phyloP scores from a whole-genome alignment of 2,329 filamentous ascomycete species.

The Penicillium sp. region DNA sequence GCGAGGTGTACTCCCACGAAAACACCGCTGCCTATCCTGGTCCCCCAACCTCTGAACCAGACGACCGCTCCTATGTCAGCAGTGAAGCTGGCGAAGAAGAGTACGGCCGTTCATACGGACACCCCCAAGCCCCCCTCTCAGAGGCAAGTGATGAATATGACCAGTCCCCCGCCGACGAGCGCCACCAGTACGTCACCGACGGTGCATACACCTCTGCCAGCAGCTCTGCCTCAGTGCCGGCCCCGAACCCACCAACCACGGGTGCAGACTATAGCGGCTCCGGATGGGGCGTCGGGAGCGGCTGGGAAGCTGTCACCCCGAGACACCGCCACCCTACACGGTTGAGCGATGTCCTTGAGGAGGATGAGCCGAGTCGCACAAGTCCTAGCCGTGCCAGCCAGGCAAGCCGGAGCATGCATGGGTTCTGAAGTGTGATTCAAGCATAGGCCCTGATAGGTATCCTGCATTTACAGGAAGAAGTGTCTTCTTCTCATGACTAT shows the following conservation, averaged over 20 bases:
- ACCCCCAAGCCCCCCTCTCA: conserved; percentile 49
- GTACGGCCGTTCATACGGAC: conserved; percentile 64
- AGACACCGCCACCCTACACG: conserved; percentile 82
- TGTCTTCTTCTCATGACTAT: neutral
- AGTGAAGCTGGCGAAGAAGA: conserved; percentile 69
- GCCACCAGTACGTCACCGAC: conserved; percentile 41
- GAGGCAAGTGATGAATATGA: conserved; percentile 57
- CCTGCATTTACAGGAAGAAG: too few relatives aligned
- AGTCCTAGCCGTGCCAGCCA: conserved; percentile 67
- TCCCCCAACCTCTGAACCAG: conserved; percentile 46
- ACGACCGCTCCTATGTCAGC: conserved; percentile 50
- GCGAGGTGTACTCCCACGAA: conserved; percentile 44
- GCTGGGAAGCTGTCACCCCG: conserved; percentile 73
- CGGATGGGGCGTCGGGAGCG: conserved; percentile 64
- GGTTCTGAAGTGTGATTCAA: neutral
- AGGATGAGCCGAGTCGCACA: conserved; percentile 72
- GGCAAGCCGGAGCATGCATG: conserved; percentile 32
- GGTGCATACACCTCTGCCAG: conserved; percentile 27
- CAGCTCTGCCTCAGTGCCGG: conserved; percentile 27
- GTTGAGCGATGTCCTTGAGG: conserved; percentile 83
- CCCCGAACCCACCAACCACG: conserved; percentile 34
- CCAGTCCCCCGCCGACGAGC: conserved; percentile 44
- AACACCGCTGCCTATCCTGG: conserved; percentile 30
- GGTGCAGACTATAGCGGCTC: conserved; percentile 64
- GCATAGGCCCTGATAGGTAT: neutral